Evolutionary conservation across 1,284 basidiomycete genomes (phyloP), one percentile per base, ranked within the genome.

Genomic region (Ceratobasidium sp.): DNA sequence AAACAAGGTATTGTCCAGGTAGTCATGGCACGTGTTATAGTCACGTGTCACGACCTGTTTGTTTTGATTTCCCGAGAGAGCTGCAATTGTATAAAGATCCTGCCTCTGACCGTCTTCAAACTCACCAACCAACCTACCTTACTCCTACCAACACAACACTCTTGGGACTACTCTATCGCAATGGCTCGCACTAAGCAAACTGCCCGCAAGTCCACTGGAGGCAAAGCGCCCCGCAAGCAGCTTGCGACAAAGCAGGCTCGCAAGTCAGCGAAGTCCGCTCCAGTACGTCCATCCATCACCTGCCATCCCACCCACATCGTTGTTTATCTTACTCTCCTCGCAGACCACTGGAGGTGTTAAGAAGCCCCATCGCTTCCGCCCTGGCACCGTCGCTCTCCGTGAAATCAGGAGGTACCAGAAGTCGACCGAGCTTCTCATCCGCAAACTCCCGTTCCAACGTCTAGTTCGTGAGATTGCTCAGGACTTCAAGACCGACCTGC

Each of bases 371-470:
- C 87, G 86, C 78, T 87, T 87, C 84, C 85, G 85, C 80, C 87
- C 87, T 75, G 87, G 87, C 82, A 93, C 91, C 77, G 91, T 94
- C 82, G 91, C 91, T 79, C 88, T 93, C 75, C 89, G 91, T 84
- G 92, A 94, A 84, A 94, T 94, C 78, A 85, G 92, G 81, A 87
- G 90, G 74, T 94, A 93, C 86, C 92, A 93, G 82, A 91, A 90
- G 84, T 91, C 90, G 76, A 91, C 91, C 76, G 90, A 91, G 79
- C 83, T 85, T 76, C 79, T 85, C 72, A 84, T 85, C 80, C 81
- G 84, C 77, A 85, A 84, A 79, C 82, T 85, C 74, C 82, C 84
- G 75, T 87, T 86, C 87, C 89, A 91, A 82, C 87, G 89, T 76
- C 86, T 92, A 69, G 89, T 91, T 76, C 87, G 89, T 82, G 89